phyloP scores from a whole-genome alignment of 371 early-diverging fungal genomes.

The Circinella minor region DNA sequence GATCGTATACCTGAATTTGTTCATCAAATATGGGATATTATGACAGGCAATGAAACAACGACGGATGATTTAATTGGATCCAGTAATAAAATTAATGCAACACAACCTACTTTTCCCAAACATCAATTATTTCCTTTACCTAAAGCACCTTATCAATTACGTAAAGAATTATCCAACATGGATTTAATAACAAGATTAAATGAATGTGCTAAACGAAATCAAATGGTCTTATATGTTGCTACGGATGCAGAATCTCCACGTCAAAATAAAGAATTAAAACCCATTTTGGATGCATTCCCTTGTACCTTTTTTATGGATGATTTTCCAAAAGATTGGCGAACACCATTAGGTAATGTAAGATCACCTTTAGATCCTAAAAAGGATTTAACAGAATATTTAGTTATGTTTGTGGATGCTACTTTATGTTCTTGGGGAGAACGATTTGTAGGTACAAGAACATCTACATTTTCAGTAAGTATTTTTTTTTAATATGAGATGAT shows the following conservation, averaged over 20 bases:
- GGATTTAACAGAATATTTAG: constrained; percentile 25
- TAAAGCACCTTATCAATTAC: constrained; percentile 21
- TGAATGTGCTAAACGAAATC: constrained; percentile 22
- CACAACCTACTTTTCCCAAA: not conserved
- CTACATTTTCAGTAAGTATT: constrained; percentile 31
- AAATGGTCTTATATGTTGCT: constrained; percentile 35
- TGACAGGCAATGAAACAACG: constrained; percentile 33
- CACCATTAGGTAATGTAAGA: constrained; percentile 16
- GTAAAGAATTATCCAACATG: constrained; percentile 16
- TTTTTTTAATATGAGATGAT: not conserved
- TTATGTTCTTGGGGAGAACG: constrained; percentile 35
- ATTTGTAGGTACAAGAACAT: constrained; percentile 33
- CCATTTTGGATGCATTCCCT: constrained; percentile 30
- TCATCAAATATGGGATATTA: constrained; percentile 36
- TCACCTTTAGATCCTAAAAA: constrained; percentile 33
- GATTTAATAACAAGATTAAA: constrained; percentile 12
- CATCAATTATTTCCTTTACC: constrained; percentile 21
- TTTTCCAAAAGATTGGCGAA: constrained; percentile 22
- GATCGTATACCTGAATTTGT: constrained; percentile 35
- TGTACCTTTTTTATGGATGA: constrained; percentile 33
- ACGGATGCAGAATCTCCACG: constrained; percentile 30
- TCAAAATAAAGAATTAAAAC: constrained; percentile 19
- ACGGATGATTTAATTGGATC: constrained; percentile 29
- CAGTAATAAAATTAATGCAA: constrained; percentile 19
- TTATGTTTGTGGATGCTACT: constrained; percentile 40